phyloP scores from a whole-genome alignment of 257 asterid genomes.

The Eucommia ulmoides region DNA sequence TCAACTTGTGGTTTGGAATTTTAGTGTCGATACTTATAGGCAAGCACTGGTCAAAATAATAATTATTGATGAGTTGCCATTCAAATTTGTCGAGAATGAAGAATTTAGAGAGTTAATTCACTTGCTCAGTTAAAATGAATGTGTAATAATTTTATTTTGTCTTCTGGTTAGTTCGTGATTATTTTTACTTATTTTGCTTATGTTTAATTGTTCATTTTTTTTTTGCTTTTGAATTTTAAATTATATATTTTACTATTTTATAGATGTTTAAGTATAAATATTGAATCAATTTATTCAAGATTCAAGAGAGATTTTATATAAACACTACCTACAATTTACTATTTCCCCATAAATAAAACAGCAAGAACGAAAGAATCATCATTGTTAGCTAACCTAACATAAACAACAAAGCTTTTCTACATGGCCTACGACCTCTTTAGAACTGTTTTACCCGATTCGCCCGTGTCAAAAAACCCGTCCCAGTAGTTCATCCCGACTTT shows the following conservation, averaged over 20 bases:
- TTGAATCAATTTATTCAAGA: not conserved
- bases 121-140: too few species aligned
- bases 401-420: not conserved
- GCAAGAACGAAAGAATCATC: slow-evolving; percentile 13
- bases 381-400: not conserved
- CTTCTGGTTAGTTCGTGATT: too few species aligned
- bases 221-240: too few species aligned
- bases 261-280: not conserved
- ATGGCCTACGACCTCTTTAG: slow-evolving; percentile 6
- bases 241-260: slow-evolving; percentile 13
- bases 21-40: too few species aligned
- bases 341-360: not conserved
- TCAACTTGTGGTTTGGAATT: too few species aligned
- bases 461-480: slow-evolving; percentile 11
- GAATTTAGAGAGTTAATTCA: too few species aligned
- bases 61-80: too few species aligned
- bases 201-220: too few species aligned
- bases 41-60: too few species aligned
- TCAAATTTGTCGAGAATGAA: too few species aligned
- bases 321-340: not conserved
- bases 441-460: slow-evolving; percentile 6
- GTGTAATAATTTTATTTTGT: too few species aligned
- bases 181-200: too few species aligned
- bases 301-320: not conserved
- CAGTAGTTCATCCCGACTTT: slow-evolving; percentile 16